Percentiles rank a stretch among this genome's conserved stretches.
These are phyloP conservation scores for Pythium biforme DNA, from an alignment of 352 stramenopile genomes.

Conservation along the genomic window DNA sequence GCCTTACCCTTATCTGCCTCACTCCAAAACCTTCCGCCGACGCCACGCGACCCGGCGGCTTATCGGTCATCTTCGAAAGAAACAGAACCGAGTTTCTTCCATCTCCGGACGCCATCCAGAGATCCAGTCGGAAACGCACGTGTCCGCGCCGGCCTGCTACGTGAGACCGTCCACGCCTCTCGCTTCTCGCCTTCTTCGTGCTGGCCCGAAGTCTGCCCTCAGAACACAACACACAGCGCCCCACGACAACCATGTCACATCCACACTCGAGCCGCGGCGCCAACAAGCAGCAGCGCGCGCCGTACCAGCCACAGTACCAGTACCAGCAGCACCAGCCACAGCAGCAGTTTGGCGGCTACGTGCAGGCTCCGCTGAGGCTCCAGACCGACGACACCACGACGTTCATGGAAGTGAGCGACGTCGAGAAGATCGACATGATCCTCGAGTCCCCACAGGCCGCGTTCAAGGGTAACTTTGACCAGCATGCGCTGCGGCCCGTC, in stretches of 20 bases:
- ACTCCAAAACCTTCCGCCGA: neutral
- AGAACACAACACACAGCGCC: neutral
- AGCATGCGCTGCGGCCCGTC: conserved; percentile 4
- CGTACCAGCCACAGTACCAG: neutral
- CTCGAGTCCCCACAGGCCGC: conserved; percentile 26
- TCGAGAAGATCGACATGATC: conserved; percentile 36
- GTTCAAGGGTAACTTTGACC: conserved; percentile 28
- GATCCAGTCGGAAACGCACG: neutral
- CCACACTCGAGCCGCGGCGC: neutral
- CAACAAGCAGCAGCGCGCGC: neutral
- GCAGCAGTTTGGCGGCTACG: conserved; percentile 8
- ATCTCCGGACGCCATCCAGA: neutral
- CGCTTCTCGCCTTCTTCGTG: neutral
- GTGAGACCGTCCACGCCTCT: neutral
- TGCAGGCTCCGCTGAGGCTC: conserved; percentile 1
- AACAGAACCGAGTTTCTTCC: conserved; percentile 1
- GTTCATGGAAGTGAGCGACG: conserved; percentile 26
- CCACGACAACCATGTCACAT: conserved; percentile 2
- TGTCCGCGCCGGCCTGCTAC: neutral
- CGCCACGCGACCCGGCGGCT: neutral
- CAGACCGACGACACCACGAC: conserved; percentile 17
- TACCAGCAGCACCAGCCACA: neutral
- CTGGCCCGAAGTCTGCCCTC: too few relatives aligned
- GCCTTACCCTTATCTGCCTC: neutral
- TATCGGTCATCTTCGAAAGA: neutral